A percentile compares a stretch with the other conserved stretches of the same genome.
These are phyloP conservation scores for Phascolomyces articulosus DNA, from an alignment of 371 early-diverging fungal genomes.

Conservation along the genomic window DNA sequence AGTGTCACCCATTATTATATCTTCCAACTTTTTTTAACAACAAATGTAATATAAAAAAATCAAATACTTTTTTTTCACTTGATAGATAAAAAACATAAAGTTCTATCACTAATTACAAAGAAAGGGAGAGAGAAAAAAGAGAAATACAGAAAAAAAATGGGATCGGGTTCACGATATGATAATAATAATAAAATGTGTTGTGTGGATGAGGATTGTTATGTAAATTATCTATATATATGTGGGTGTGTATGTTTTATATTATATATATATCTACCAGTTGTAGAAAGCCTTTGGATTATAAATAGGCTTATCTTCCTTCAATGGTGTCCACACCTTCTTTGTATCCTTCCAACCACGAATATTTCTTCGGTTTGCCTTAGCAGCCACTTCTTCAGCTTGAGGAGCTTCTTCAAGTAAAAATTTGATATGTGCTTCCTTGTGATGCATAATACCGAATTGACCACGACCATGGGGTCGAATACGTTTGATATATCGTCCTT, in stretches of 20 bases:
- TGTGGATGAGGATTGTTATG: no score
- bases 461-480: conserved; percentile 83
- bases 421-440: conserved; percentile 83
- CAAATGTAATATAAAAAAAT: no score
- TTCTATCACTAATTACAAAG: background rate
- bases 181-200: no score
- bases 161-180: no score
- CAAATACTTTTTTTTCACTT: background rate
- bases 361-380: conserved; percentile 46
- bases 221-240: background rate
- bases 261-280: conserved; percentile 69
- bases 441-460: conserved; percentile 79
- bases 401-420: conserved; percentile 71
- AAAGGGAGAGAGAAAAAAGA: background rate
- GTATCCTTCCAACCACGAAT: conserved; percentile 65
- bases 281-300: conserved; percentile 77
- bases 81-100: background rate
- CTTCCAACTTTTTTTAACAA: no score
- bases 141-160: no score
- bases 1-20: no score
- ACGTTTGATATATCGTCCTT: conserved; percentile 74
- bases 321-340: conserved; percentile 74
- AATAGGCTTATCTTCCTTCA: conserved; percentile 76
- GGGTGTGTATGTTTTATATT: background rate
- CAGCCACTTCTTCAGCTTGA: conserved; percentile 22